Evolutionary conservation across 2,329 filamentous ascomycete species (phyloP), one percentile per base, ranked within the genome.

Genomic region (Ascochyta pisi): DNA sequence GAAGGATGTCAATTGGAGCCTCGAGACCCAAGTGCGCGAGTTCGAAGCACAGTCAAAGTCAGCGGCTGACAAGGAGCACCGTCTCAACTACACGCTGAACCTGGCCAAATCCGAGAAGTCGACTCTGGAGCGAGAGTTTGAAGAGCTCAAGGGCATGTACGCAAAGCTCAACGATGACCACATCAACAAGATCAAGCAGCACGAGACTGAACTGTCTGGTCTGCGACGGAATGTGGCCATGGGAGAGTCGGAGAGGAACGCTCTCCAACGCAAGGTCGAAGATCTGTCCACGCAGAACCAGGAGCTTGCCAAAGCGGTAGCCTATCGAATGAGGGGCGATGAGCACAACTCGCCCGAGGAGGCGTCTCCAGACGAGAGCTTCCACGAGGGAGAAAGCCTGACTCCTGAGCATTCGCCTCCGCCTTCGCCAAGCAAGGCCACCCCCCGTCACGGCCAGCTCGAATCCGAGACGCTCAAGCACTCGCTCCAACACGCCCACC

Each of bases 1-100:
- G 79, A 98, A 97, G 78, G 95, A 99, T 70, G 95, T 98, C 76
- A 99, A 98, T 74, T 99, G 95, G 95, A 94, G 90, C 61, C 83
- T 99, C 34, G 95, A 99, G 76, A 96, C 93, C 0, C 91, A 92
- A 67, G 84, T 96, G 22, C 95, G 96, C 68, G 93, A 98, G 61
- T 81, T 94, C 38, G 83, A 90, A 48, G 84, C 89, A 7, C 82
- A 85, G 15, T 84, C 89, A 60, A 91, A 88, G 71, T 91, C 96
- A 42, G 85, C 90, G 1, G 81, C 87, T 13, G 92, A 95, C 70
- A 89, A 89, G 58, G 92, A 97, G 75, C 90, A 92, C 75, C 90
- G 90, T 73, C 82, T 97, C 37, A 87, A 84, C 13, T 89, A 92
- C 67, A 84, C 83, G 44, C 80, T 99, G 46, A 90, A 87, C 56